Evolutionary conservation across 108 stramenopile genomes (phyloP).

Genomic region (Epithemia pelagica): DNA sequence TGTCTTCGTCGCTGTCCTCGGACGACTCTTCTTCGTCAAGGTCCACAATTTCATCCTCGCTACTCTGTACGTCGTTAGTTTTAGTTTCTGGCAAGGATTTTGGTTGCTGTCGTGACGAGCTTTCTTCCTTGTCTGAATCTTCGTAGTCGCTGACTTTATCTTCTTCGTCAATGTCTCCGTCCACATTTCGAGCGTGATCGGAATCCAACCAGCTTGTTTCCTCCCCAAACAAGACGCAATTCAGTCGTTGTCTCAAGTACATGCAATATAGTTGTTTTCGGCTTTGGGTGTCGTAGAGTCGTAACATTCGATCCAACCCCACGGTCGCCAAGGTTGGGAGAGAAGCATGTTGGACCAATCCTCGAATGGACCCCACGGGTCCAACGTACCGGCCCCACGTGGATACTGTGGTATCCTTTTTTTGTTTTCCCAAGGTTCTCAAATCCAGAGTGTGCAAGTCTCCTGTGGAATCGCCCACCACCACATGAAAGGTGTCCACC

Average conservation of each 20-base stretch:
- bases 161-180: slow-evolving; percentile 45
- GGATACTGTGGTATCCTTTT: slow-evolving; percentile 15
- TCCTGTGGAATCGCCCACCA: slow-evolving; percentile 65
- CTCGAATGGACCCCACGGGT: slow-evolving; percentile 67
- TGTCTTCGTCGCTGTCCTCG: slow-evolving; percentile 21
- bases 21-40: slow-evolving; percentile 15
- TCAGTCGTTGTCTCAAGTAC: slow-evolving; percentile 81
- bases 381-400: slow-evolving; percentile 57
- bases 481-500: slow-evolving; percentile 30
- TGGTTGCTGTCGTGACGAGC: slow-evolving; percentile 2
- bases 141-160: slow-evolving; percentile 61
- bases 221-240: slow-evolving; percentile 69
- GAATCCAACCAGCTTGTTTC: slow-evolving; percentile 9
- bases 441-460: slow-evolving; percentile 51
- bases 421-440: slow-evolving; percentile 29
- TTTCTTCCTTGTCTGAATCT: slow-evolving; percentile 53
- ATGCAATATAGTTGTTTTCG: slow-evolving; percentile 60
- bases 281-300: slow-evolving; percentile 58
- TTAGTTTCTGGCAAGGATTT: no score
- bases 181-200: slow-evolving; percentile 19
- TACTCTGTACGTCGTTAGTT: neutral
- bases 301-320: slow-evolving; percentile 76
- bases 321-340: slow-evolving; percentile 63
- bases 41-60: neutral
- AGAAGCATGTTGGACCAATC: slow-evolving; percentile 51